Conservation (phyloP, 2,329 filamentous ascomycete species). For the Aureobasidium sp. region DNA sequence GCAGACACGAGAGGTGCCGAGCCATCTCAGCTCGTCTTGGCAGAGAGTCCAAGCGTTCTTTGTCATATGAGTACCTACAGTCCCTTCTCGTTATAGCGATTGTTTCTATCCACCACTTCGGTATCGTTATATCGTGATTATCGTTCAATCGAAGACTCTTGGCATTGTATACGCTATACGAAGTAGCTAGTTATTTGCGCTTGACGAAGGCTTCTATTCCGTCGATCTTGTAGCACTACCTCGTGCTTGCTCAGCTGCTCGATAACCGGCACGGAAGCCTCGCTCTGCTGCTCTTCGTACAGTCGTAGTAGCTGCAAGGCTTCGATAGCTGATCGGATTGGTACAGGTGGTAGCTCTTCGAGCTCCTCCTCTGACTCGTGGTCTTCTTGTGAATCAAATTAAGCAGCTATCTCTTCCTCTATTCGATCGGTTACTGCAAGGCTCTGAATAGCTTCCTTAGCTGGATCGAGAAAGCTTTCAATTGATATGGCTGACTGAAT, state of each 20-base stretch:
- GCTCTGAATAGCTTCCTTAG: conserved; percentile 6
- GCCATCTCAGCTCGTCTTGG: too few relatives aligned
- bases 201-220: too few relatives aligned
- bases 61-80: too few relatives aligned
- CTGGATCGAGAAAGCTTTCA: conserved; percentile 13
- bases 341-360: not conserved
- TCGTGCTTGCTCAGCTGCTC: conserved; percentile 3
- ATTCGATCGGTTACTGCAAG: not conserved
- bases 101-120: too few relatives aligned
- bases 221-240: not conserved
- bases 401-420: conserved; percentile 1
- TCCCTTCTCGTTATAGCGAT: too few relatives aligned
- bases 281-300: conserved; percentile 5
- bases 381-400: not conserved
- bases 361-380: conserved; percentile 1
- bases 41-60: too few relatives aligned
- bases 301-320: not conserved
- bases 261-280: not conserved
- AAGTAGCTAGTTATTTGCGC: too few relatives aligned
- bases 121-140: too few relatives aligned
- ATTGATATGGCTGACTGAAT: not conserved
- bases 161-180: too few relatives aligned
- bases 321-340: not conserved
- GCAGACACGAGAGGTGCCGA: too few relatives aligned
- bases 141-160: too few relatives aligned